These are phyloP conservation scores for Schwanniomyces etchellsii DNA, from an alignment of 1,139 yeast genomes.

Conservation along the genomic window DNA sequence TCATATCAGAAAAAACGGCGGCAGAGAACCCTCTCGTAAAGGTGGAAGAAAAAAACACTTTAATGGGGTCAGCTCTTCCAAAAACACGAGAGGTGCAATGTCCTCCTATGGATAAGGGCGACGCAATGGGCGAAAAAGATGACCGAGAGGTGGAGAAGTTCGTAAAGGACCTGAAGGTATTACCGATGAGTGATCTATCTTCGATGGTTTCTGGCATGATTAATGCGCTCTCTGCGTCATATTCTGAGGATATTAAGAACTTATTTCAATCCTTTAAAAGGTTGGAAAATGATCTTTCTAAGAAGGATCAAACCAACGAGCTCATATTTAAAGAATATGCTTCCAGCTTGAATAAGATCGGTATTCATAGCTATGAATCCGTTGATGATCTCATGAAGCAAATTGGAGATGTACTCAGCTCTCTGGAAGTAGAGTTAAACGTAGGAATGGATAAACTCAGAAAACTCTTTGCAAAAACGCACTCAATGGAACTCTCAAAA, in stretches of 20 bases:
- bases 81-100: conserved; percentile 11
- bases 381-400: conserved; percentile 15
- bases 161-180: conserved; percentile 7
- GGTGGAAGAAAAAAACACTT: conserved; percentile 10
- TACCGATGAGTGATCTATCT: conserved; percentile 29
- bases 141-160: conserved; percentile 3
- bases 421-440: neutral
- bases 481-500: neutral
- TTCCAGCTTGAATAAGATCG: conserved; percentile 16
- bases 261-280: conserved; percentile 16
- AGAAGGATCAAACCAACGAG: conserved; percentile 14
- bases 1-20: conserved; percentile 29
- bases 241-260: conserved; percentile 19
- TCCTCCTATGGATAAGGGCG: conserved; percentile 29
- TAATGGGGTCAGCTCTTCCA: conserved; percentile 5
- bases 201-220: conserved; percentile 38
- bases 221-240: conserved; percentile 39
- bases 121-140: conserved; percentile 12
- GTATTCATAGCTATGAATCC: conserved; percentile 18
- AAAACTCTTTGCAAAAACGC: neutral
- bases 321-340: conserved; percentile 12
- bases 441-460: neutral
- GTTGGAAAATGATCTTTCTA: conserved; percentile 14
- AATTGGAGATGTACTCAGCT: neutral
- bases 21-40: conserved; percentile 22